Evolutionary conservation across 441 rosid genomes (phyloP).

Genomic region (Gossypium lobatum): DNA sequence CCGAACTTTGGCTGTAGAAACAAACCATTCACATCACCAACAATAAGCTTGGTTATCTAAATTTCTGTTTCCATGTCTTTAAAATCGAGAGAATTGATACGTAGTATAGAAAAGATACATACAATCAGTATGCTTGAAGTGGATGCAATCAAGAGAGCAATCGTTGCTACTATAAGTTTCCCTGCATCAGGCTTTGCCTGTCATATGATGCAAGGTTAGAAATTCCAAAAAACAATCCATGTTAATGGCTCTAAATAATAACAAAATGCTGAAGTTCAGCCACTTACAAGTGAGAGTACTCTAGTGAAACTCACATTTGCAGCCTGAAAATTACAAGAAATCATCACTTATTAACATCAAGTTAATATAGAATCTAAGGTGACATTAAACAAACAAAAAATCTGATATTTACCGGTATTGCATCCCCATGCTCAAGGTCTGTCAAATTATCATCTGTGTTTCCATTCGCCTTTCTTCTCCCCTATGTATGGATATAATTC

Average conservation of each 20-base stretch:
- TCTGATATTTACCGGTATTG: constrained; percentile 39
- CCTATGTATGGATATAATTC: neutral
- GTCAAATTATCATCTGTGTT: constrained; percentile 22
- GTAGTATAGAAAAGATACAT: constrained; percentile 16
- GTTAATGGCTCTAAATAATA: neutral
- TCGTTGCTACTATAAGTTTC: constrained; percentile 59
- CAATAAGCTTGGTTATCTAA: neutral
- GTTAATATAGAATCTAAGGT: neutral
- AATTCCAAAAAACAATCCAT: neutral
- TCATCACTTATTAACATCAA: constrained; percentile 6
- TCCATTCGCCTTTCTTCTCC: constrained; percentile 30
- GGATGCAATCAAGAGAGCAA: constrained; percentile 70
- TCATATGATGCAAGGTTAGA: constrained; percentile 2
- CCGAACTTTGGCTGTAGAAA: constrained; percentile 81
- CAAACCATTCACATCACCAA: constrained; percentile 3
- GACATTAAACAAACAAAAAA: neutral
- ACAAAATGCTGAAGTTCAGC: neutral
- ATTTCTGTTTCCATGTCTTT: neutral
- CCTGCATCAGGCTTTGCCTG: constrained; percentile 89
- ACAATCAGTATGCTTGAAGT: constrained; percentile 71
- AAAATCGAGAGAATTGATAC: neutral
- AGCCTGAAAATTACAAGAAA: constrained; percentile 45
- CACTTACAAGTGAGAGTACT: constrained; percentile 60
- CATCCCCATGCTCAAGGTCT: constrained; percentile 71
- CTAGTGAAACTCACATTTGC: constrained; percentile 76